Base-by-base conservation (phyloP, 805 yeast species). In the Yamadazyma kitorensis region DNA sequence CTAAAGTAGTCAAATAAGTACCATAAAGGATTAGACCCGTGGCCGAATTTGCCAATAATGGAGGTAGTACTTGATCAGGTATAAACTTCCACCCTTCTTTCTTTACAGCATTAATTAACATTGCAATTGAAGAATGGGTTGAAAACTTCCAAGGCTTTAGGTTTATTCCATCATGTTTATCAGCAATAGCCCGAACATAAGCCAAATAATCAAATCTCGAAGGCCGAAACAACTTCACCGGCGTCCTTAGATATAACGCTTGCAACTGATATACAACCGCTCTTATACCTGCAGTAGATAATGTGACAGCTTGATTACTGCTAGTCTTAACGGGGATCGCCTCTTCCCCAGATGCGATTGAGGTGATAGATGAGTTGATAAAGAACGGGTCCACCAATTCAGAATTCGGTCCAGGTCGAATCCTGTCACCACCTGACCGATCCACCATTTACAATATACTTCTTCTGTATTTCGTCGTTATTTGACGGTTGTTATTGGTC, bases 1-100 rank as follows among this genome's bases (percentile, higher is more conserved):
- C 70, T 25, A 82, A 55, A 1, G 76, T 58, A 0, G 78, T 68
- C 44, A 89, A 66, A 52, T 91, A 91, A 0, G 95, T 75, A 0
- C 95, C 84, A 54, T 91, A 91, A 11, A 91, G 64, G 1, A 88
- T 84, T 6, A 86, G 61, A 2, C 98, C 97, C 1, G 94, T 81
- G n/a, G 83, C 82, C 11, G 95, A 83, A 53, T 91, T 91, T 11
- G 94, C 95, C 1, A 89, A 41, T 27, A 91, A 60, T 1, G 97
- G 98, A 2, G 97, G 98, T 15, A 89, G 57, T 1, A 88, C 80
- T 40, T 80, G 82, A 41, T 86, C 85, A 0, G 96, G 96, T 10
- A 91, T 77, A 44, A 86, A 85, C 36, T 71, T 65, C 95, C 96
- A 86, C 2, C 97, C 97, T 48, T 82, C 85, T 37, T 74, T 72